Evolutionary conservation across 116 monocot genomes (phyloP).

Genomic region (Phalaenopsis hybrid): DNA sequence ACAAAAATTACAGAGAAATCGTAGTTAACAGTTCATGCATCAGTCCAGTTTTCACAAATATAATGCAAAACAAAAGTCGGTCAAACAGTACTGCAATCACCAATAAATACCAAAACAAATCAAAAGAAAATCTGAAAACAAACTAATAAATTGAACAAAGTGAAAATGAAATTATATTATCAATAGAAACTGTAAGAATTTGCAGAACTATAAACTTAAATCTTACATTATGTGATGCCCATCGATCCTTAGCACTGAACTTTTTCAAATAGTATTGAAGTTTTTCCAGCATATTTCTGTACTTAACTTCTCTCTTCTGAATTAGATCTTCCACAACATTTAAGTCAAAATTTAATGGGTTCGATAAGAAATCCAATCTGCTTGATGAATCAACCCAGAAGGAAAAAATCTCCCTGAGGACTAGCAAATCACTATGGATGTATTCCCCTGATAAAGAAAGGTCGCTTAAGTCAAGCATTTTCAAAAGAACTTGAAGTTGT

Average conservation of each 20-base stretch:
- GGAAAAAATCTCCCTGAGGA: conserved; percentile 68
- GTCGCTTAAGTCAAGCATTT: conserved; percentile 56
- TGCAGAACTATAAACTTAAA: background rate
- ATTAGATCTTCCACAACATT: conserved; percentile 37
- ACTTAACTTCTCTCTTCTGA: conserved; percentile 47
- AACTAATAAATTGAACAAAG: background rate
- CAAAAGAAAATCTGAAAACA: background rate
- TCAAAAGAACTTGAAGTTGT: conserved; percentile 87
- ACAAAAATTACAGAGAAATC: background rate
- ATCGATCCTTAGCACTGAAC: conserved; percentile 29
- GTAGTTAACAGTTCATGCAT: background rate
- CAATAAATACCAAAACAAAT: background rate
- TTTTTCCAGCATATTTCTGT: conserved; percentile 37
- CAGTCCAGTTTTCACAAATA: background rate
- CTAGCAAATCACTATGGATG: conserved; percentile 22
- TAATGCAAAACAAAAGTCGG: background rate
- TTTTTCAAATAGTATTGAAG: conserved; percentile 43
- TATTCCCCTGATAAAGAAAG: conserved; percentile 13
- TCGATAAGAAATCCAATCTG: conserved; percentile 23
- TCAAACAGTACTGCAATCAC: background rate
- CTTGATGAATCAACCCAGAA: conserved; percentile 39
- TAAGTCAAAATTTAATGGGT: conserved; percentile 45
- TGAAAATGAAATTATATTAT: background rate
- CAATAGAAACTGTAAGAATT: background rate
- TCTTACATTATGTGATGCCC: conserved; percentile 29